phyloP scores from a whole-genome alignment of 257 asterid genomes.

The Paraleonurus japonicus region DNA sequence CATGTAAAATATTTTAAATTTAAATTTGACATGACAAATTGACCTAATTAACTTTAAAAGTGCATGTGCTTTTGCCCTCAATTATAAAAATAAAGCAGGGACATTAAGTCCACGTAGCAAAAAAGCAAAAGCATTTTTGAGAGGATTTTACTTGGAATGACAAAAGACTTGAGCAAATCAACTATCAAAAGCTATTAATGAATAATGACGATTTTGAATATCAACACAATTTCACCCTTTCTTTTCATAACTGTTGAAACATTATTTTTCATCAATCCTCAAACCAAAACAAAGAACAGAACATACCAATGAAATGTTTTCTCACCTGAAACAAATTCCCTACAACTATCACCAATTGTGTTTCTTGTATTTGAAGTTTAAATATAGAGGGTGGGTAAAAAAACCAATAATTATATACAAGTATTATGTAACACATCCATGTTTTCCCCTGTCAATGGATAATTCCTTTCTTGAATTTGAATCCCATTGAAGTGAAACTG shows the following conservation, averaged over 20 bases:
- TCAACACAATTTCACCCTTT: not conserved
- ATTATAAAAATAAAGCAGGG: not conserved
- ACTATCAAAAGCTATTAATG: slow-evolving; percentile 15
- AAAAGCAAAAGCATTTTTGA: slow-evolving; percentile 3
- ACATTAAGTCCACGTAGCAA: slow-evolving; percentile 11
- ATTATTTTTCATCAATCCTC: slow-evolving; percentile 31
- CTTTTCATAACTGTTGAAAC: slow-evolving; percentile 10
- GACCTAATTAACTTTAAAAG: not conserved
- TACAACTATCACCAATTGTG: slow-evolving; percentile 7
- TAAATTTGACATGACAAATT: not conserved
- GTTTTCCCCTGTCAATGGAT: slow-evolving; percentile 37
- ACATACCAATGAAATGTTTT: not conserved
- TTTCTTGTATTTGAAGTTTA: slow-evolving; percentile 22
- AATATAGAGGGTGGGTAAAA: not conserved
- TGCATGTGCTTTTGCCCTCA: not conserved
- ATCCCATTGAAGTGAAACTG: slow-evolving; percentile 54
- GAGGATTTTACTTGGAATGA: slow-evolving; percentile 18
- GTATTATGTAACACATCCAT: slow-evolving; percentile 33
- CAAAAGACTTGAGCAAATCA: slow-evolving; percentile 9
- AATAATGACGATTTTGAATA: slow-evolving; percentile 20
- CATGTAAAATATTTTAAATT: not conserved
- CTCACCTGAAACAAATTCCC: slow-evolving; percentile 5
- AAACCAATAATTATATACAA: not conserved
- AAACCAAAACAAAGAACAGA: slow-evolving; percentile 23
- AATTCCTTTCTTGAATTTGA: slow-evolving; percentile 40